Conservation (phyloP, 129 eudicot genomes). For the Smallanthus sonchifolius region DNA sequence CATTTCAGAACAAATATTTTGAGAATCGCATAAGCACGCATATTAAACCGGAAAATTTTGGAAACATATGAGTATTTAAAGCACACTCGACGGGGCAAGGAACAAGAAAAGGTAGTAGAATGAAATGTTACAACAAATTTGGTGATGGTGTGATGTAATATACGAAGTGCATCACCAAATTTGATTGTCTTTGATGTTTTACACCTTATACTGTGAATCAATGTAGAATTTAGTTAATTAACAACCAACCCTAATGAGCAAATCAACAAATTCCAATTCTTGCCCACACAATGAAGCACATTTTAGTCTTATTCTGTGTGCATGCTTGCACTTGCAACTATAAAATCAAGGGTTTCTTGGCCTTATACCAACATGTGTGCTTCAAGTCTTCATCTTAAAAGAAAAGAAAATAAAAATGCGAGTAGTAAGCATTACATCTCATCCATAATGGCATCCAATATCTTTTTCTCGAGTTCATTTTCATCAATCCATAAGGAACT, state of each 20-base stretch:
- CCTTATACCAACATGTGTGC: not conserved
- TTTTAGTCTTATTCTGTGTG: slow-evolving; percentile 6
- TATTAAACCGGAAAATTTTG: too few relatives aligned
- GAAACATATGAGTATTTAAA: too few relatives aligned
- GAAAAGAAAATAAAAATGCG: not conserved
- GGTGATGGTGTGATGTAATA: too few relatives aligned
- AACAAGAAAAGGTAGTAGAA: too few relatives aligned
- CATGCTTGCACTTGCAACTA: not conserved
- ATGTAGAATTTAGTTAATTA: not conserved
- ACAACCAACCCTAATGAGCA: not conserved
- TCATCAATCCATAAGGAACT: slow-evolving; percentile 81
- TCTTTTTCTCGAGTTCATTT: slow-evolving; percentile 44
- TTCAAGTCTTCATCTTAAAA: not conserved
- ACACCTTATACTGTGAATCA: not conserved
- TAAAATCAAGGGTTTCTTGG: slow-evolving; percentile 13
- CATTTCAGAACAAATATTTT: too few relatives aligned
- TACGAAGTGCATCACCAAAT: too few relatives aligned
- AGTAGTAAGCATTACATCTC: not conserved
- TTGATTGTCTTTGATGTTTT: too few relatives aligned
- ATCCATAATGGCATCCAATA: slow-evolving; percentile 29
- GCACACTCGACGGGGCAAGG: too few relatives aligned
- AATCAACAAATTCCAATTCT: not conserved
- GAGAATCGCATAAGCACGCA: too few relatives aligned
- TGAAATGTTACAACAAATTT: too few relatives aligned
- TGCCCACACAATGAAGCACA: not conserved